Percentiles rank a stretch among this genome's conserved stretches.
Evolutionary conservation across 164 flowering plant genomes (phyloP).

Genomic region (Berberis thunbergii): DNA sequence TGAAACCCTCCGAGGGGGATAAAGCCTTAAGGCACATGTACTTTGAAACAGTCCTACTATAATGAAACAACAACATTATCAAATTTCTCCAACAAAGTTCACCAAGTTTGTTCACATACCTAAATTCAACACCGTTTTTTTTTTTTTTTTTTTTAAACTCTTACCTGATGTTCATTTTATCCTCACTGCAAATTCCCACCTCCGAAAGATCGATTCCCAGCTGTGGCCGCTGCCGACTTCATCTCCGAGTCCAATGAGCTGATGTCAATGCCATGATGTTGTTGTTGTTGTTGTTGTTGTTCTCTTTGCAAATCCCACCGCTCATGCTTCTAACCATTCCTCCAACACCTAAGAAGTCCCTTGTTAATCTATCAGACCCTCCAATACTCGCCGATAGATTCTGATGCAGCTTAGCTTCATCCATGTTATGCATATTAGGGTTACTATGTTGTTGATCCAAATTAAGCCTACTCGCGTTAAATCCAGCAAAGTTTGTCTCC

Average conservation of each 20-base stretch:
- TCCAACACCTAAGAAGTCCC: conserved; percentile 80
- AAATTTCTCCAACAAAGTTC: conserved; percentile 8
- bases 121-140: conserved; percentile 2
- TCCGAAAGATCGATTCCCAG: conserved; percentile 26
- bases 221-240: conserved; percentile 20
- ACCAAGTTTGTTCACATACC: conserved; percentile 15
- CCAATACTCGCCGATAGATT: conserved; percentile 24
- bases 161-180: too few relatives aligned
- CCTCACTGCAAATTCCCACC: conserved; percentile 39
- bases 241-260: conserved; percentile 33
- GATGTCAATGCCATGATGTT: conserved; percentile 21
- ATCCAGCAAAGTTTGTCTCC: conserved; percentile 23
- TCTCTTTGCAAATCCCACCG: conserved; percentile 8
- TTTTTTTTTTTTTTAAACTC: background rate
- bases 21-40: conserved; percentile 13
- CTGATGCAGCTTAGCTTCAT: conserved; percentile 30
- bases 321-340: conserved; percentile 41
- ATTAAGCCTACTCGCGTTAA: conserved; percentile 9
- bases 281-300: background rate
- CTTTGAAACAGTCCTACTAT: conserved; percentile 10
- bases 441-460: conserved; percentile 17
- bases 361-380: conserved; percentile 50
- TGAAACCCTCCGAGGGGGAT: conserved; percentile 2
- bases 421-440: conserved; percentile 17
- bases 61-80: conserved; percentile 9